Evolutionary conservation across 345 rosid genomes (phyloP), one percentile per base, ranked within the genome.

Genomic region (Eucalyptus cloeziana): DNA sequence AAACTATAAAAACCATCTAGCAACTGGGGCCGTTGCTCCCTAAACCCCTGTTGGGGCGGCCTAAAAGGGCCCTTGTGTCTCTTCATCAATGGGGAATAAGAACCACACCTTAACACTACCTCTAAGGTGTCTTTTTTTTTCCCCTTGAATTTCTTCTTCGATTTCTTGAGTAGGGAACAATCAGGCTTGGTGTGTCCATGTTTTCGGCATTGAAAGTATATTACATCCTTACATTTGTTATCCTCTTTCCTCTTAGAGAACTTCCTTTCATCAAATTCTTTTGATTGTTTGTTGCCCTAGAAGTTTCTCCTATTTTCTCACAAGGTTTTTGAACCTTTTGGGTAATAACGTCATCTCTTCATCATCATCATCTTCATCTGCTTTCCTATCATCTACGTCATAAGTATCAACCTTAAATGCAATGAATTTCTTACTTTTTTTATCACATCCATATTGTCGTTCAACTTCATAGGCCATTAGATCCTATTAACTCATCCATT

Each of bases 11-110:
- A 49, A 49, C 51, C 17, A 3, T 49, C 0, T 49, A 2, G 51
- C 51, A 13, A 49, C 51, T 0, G 5, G 1, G 54, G 54, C 4
- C 22, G 2, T 0, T 51, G 8, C 54, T 51, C 54, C 54, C 21
- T 51, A 51, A 51, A 51, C 2, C 3, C 8, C 22, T 3, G 2
- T 3, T 16, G 4, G 54, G 8, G 21, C 1, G 1, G 54, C 54
- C 54, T 51, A 51, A 22, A 0, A 2, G 1, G 22, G 54, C 22
- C 54, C 54, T 16, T 51, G 54, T 51, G 54, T 51, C 54, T 51
- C 21, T 16, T 4, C 7, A 6, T 51, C 22, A 3, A 16, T 51
- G 8, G 22, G 8, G 54, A 51, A 16, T 51, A 51, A 51, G 54
- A 51, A 51, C 54, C 54, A 51, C 22, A 51, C 4, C 21, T 51